A percentile compares a stretch with the other conserved stretches of the same genome.
Evolutionary conservation across 345 rosid genomes (phyloP).

Genomic region (Sonneratia caseolaris): DNA sequence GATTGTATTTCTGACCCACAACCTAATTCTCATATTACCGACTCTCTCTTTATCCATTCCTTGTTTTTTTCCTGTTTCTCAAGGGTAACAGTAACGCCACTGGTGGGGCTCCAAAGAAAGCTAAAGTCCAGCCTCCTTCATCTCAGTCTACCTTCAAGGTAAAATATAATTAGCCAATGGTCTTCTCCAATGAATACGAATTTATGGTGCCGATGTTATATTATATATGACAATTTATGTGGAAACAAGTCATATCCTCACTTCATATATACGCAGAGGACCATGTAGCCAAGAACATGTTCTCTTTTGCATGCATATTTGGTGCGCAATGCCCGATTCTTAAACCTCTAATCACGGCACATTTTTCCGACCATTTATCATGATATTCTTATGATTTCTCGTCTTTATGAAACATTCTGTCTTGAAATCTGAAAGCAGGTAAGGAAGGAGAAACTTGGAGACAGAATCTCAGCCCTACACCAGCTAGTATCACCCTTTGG

Average conservation of each 20-base stretch:
- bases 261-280: not conserved
- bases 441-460: slow-evolving; percentile 81
- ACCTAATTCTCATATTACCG: not conserved
- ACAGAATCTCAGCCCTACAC: slow-evolving; percentile 79
- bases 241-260: slow-evolving; percentile 27
- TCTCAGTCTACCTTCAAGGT: slow-evolving; percentile 65
- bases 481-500: slow-evolving; percentile 95
- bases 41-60: not conserved
- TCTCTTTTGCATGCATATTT: not conserved
- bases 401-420: not conserved
- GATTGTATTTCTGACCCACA: not conserved
- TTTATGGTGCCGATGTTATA: too few species aligned
- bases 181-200: not conserved
- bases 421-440: slow-evolving; percentile 26
- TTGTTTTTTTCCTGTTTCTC: slow-evolving; percentile 3
- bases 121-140: slow-evolving; percentile 67
- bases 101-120: slow-evolving; percentile 78
- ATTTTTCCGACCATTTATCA: not conserved
- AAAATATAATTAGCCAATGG: slow-evolving; percentile 3
- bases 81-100: slow-evolving; percentile 59
- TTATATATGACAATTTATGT: not conserved
- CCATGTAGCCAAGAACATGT: not conserved
- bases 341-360: not conserved
- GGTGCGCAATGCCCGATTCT: too few species aligned
- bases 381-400: not conserved